A percentile compares a stretch with the other conserved stretches of the same genome.
Evolutionary conservation across 2,329 filamentous ascomycete species (phyloP).

Genomic region (Metarhizium brunneum): DNA sequence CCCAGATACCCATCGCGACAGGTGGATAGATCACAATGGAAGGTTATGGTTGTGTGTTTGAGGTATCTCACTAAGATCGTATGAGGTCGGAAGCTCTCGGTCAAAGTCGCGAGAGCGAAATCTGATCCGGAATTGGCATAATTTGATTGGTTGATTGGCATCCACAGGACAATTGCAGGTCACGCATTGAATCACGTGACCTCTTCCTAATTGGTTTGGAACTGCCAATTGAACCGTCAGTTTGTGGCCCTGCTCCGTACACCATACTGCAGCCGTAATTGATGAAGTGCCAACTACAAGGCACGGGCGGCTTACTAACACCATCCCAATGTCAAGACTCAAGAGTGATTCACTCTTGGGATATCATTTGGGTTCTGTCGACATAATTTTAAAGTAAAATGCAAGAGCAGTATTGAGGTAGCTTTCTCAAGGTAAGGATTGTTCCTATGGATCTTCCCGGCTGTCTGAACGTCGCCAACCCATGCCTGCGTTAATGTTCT

Average conservation of each 20-base stretch:
- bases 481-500: neutral
- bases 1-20: constrained; percentile 57
- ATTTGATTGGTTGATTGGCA: constrained; percentile 34
- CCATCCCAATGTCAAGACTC: no score
- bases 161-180: neutral
- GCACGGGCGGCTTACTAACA: no score
- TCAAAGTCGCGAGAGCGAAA: constrained; percentile 28
- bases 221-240: no score
- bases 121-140: constrained; percentile 39
- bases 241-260: no score
- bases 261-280: no score
- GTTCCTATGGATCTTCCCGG: neutral
- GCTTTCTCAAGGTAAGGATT: neutral
- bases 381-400: no score
- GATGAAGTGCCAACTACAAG: no score
- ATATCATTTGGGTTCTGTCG: no score
- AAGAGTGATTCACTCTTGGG: no score
- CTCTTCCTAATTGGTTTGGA: neutral
- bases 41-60: constrained; percentile 27
- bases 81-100: constrained; percentile 32
- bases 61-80: constrained; percentile 22
- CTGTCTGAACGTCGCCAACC: neutral
- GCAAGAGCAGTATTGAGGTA: no score
- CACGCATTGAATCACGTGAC: constrained; percentile 15
- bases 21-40: constrained; percentile 29